Base-by-base conservation (phyloP, 2,329 filamentous ascomycete genomes). In the Pseudocercospora ulei region DNA sequence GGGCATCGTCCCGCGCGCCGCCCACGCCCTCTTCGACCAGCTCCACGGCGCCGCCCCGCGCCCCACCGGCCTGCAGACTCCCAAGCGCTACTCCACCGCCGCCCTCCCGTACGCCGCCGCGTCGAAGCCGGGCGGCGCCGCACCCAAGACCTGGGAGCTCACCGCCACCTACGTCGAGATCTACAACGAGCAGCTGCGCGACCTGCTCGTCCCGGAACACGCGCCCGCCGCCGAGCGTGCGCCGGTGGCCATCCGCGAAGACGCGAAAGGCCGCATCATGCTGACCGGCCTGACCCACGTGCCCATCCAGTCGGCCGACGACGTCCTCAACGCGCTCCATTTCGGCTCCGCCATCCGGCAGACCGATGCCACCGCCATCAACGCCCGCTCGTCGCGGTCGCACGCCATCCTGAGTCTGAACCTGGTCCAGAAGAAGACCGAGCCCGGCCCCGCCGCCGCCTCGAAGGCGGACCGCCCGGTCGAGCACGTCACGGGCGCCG, bases 361-460 rank as follows among this genome's bases (percentile, higher is more conserved):
- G 59, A 98, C 90, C 0, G 90, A 98, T 64, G 81, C 90, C 14
- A 98, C 90, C 2, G 90, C 88, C 2, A 90, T 96, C 57, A 98
- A 98, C 58, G 90, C 88, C 27, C 88, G 94, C 59, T 98, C 90
- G 0, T 98, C 90, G 7, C 85, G 90, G 48, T 98, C 90, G 1
- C 90, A 98, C 60, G 90, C 90, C 20, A 87, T 98, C 18, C 96
- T 98, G 64, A 95, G 85, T 58, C 67, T 98, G 46, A 96, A 96
- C 55, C 72, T 98, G 5, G 72, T 96, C 5, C 84, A 95, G 65
- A 82, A 82, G 55, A 90, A 84, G 63, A 71, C 61, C 50, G 76
- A 76, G 42, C 47, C 54, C 8, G 13, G 44, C 54, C 3, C 53
- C 57, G 68, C 75, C 4, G 64, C 71, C 3, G 68, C 75, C 9